Evolutionary conservation across 768 basidiomycete genomes (phyloP), one percentile per base, ranked within the genome.

Genomic region (Phanerochaete carnosa): DNA sequence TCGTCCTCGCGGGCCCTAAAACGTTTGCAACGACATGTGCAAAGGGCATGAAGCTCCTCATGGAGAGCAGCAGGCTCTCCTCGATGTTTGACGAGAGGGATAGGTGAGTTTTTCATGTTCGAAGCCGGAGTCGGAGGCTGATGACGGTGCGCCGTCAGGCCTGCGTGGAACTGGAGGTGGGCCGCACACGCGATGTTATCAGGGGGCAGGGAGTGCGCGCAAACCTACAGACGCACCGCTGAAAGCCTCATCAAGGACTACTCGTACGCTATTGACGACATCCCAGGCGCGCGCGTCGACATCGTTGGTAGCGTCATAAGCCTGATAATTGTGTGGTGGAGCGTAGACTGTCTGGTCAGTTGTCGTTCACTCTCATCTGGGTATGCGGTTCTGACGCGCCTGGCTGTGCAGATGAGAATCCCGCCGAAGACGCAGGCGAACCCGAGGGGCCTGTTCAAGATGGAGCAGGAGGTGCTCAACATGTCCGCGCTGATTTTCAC

Each of bases 221-320:
- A 68, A 3, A 76, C 71, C 71, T 72, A 75, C 62, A 65, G 65
- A 13, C 66, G 67, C 0, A 70, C 69, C 46, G 68, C 74, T 11
- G 61, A 28, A 1, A 64, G 68, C 56, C 69, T 73, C 58, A 71
- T 77, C 29, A 62, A 71, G 32, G 69, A 77, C 61, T 70, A 71
- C 56, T 4, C 75, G n/a, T n/a, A 71, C 68, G 70, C 57, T 59
- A 74, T 75, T 51, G 62, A 69, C n/a, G 72, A 71, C 30, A 62
- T 74, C 22, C 64, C 71, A 7, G 77, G 75, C 37, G 72, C 64
- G 45, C 76, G 74, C 35, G 67, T 84, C 57, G 80, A 85, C 63
- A 74, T 84, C 59, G 77, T 81, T 16, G 72, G 75, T 35, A 79
- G 81, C 59, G 81, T 84, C 12, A 72, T 81, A 67, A 82, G 82